Percentiles rank a stretch among this genome's conserved stretches.
These are phyloP conservation scores for Crithidia brevicula DNA, from an alignment of 208 protist species.

Conservation along the genomic window DNA sequence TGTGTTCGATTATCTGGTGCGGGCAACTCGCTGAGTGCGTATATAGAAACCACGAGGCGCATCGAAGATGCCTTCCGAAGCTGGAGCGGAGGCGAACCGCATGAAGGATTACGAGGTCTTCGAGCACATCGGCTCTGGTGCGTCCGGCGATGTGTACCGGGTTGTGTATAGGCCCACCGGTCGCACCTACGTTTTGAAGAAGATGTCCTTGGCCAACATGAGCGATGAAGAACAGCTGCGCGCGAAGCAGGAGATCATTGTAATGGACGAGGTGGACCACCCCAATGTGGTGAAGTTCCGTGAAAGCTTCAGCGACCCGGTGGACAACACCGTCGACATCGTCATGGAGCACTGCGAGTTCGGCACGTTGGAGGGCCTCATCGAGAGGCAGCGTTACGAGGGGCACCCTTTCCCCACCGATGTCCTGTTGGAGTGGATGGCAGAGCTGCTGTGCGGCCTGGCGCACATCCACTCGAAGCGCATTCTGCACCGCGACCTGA, in stretches of 20 bases:
- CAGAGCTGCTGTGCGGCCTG: constrained; percentile 84
- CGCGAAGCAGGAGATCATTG: constrained; percentile 84
- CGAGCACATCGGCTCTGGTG: constrained; percentile 72
- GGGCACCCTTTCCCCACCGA: constrained; percentile 70
- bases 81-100: constrained; percentile 28
- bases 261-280: constrained; percentile 90
- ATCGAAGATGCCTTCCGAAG: constrained; percentile 4
- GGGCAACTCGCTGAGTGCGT: too few species aligned
- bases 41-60: background rate
- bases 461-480: constrained; percentile 87
- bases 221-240: constrained; percentile 69
- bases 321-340: constrained; percentile 78
- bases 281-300: constrained; percentile 91
- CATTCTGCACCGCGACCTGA: constrained; percentile 93
- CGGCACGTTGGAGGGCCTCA: constrained; percentile 86
- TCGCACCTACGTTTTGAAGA: constrained; percentile 81
- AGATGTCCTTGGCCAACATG: constrained; percentile 81
- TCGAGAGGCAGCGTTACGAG: constrained; percentile 72
- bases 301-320: constrained; percentile 74
- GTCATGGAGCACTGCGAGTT: constrained; percentile 92
- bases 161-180: constrained; percentile 58
- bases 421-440: constrained; percentile 89
- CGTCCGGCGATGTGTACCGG: constrained; percentile 72
- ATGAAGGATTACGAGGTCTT: constrained; percentile 71
- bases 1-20: too few species aligned